Evolutionary conservation across 768 basidiomycete species (phyloP).

Genomic region (Russula brevipes): DNA sequence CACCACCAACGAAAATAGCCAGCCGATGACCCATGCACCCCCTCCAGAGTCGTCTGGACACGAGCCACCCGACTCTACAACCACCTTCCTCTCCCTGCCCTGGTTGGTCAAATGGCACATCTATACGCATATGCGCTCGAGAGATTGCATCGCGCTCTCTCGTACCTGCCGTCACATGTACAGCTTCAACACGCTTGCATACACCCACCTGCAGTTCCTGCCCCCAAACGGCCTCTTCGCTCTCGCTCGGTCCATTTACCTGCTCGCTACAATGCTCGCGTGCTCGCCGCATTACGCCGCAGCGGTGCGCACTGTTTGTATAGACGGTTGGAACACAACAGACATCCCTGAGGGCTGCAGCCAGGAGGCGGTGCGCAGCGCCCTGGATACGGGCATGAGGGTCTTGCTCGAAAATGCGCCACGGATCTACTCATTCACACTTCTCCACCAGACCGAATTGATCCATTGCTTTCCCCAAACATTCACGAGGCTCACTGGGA

Average conservation of each 20-base stretch:
- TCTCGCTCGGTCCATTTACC: slow-evolving; percentile 5
- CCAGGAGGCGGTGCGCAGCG: neutral
- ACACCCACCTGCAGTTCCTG: slow-evolving; percentile 16
- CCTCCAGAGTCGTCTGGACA: neutral
- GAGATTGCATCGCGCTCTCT: slow-evolving; percentile 14
- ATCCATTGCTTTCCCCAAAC: slow-evolving; percentile 9
- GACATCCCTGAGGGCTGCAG: neutral
- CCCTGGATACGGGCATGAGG: neutral
- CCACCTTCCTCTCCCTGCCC: slow-evolving; percentile 10
- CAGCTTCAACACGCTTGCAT: slow-evolving; percentile 5
- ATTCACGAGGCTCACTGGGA: neutral
- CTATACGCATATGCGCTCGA: slow-evolving; percentile 3
- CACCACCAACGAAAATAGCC: neutral
- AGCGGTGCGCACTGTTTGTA: slow-evolving; percentile 12
- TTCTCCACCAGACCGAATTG: neutral
- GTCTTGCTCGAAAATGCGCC: neutral
- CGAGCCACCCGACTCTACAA: neutral
- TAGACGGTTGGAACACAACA: slow-evolving; percentile 1
- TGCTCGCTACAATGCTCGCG: slow-evolving; percentile 3
- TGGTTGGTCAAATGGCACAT: slow-evolving; percentile 5
- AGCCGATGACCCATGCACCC: neutral
- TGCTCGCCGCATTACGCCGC: slow-evolving; percentile 2
- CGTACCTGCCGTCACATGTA: slow-evolving; percentile 17
- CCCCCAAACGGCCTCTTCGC: slow-evolving; percentile 14
- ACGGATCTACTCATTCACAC: neutral